Evolutionary conservation across 176 grass and related monocot species (phyloP).

Genomic region (Alloteropsis semialata): DNA sequence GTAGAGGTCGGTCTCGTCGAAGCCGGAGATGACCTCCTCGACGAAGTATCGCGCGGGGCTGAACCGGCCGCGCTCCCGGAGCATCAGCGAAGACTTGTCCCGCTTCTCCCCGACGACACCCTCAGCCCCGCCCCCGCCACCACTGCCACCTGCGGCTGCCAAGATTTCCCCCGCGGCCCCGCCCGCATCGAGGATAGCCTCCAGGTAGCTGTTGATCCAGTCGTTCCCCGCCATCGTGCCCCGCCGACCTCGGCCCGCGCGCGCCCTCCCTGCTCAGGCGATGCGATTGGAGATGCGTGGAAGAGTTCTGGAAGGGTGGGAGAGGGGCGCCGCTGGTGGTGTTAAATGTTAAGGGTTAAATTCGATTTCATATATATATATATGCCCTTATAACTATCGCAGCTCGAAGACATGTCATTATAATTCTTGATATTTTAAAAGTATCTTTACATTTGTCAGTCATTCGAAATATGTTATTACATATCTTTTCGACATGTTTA

Average conservation of each 20-base stretch:
- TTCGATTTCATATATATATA: no score
- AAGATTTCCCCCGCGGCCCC: conserved; percentile 30
- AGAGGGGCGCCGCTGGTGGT: neutral
- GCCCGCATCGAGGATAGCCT: conserved; percentile 54
- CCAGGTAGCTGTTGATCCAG: conserved; percentile 83
- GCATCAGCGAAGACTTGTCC: conserved; percentile 56
- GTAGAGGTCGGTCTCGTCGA: conserved; percentile 81
- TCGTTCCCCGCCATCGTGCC: conserved; percentile 71
- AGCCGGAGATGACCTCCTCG: conserved; percentile 75
- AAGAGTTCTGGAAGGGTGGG: neutral
- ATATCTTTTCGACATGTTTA: no score
- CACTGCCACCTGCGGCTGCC: conserved; percentile 9
- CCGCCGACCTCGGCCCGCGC: neutral
- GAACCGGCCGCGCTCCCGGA: conserved; percentile 57
- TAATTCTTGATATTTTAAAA: no score
- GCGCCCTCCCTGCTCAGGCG: neutral
- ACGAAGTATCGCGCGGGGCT: conserved; percentile 80
- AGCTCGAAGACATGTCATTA: no score
- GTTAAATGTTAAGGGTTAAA: no score
- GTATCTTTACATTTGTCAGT: no score
- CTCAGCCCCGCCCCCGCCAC: neutral
- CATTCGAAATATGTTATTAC: no score
- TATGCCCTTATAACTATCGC: no score
- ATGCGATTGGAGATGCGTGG: neutral
- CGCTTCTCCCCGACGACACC: conserved; percentile 30